Percentiles rank a stretch among this genome's conserved stretches.
These are phyloP conservation scores for Termitomyces sp. DNA, from an alignment of 768 basidiomycete species.

Conservation along the genomic window DNA sequence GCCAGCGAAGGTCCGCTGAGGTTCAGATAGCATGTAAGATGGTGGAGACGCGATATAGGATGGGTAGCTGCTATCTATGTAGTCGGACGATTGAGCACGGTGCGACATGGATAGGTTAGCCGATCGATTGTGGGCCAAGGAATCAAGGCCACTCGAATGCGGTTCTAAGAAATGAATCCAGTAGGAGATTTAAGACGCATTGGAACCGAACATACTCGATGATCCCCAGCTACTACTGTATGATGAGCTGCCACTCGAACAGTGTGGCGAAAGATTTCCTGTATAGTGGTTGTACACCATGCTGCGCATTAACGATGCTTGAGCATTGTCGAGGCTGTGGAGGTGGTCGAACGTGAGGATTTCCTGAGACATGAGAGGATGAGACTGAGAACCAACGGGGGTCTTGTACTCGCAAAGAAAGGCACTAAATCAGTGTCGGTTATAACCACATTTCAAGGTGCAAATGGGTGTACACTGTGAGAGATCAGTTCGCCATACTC, in stretches of 20 bases:
- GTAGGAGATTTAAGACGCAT: not conserved
- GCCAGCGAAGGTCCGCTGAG: slow-evolving; percentile 3
- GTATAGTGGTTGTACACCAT: slow-evolving; percentile 15
- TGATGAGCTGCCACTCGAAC: slow-evolving; percentile 9
- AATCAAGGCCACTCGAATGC: not conserved
- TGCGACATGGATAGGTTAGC: not conserved
- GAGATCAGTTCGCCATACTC: slow-evolving; percentile 14
- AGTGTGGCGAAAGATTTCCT: slow-evolving; percentile 9
- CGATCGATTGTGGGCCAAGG: slow-evolving; percentile 11
- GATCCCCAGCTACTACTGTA: slow-evolving; percentile 10
- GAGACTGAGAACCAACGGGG: slow-evolving; percentile 3
- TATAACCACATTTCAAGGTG: slow-evolving; percentile 14
- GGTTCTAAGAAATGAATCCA: not conserved
- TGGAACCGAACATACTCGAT: slow-evolving; percentile 5
- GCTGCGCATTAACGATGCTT: slow-evolving; percentile 11
- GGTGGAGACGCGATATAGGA: slow-evolving; percentile 9
- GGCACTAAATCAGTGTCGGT: slow-evolving; percentile 9
- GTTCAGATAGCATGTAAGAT: slow-evolving; percentile 7
- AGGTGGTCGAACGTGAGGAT: slow-evolving; percentile 12
- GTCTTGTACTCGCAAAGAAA: slow-evolving; percentile 9
- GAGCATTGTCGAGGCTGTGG: slow-evolving; percentile 15
- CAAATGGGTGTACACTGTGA: slow-evolving; percentile 12
- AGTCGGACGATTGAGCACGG: slow-evolving; percentile 1
- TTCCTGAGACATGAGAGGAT: slow-evolving; percentile 12
- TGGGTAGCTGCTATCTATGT: slow-evolving; percentile 2